Conservation (phyloP, 805 yeast species). For the Wickerhamomyces strasburgensis region DNA sequence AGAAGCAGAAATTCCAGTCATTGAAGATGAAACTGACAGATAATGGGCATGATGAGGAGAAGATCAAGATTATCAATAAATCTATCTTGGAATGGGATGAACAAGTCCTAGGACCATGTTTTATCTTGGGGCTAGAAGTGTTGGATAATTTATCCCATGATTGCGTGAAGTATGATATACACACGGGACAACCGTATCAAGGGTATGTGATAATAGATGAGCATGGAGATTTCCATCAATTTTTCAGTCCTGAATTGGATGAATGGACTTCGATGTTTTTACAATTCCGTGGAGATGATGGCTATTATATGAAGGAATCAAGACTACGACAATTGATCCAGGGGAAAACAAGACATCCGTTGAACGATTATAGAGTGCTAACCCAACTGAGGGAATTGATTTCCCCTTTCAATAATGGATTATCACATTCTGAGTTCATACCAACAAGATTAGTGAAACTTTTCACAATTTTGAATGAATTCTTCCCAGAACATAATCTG, state of each 20-base stretch:
- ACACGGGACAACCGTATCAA: slow-evolving; percentile 63
- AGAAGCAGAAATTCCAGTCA: slow-evolving; percentile 23
- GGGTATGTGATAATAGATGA: slow-evolving; percentile 73
- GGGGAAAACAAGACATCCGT: slow-evolving; percentile 43
- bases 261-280: slow-evolving; percentile 51
- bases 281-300: slow-evolving; percentile 30
- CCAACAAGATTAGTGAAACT: slow-evolving; percentile 73
- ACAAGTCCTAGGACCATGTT: slow-evolving; percentile 59
- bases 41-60: slow-evolving; percentile 43
- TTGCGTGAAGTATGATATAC: slow-evolving; percentile 66
- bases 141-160: slow-evolving; percentile 85
- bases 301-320: background rate
- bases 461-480: slow-evolving; percentile 52
- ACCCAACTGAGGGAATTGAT: slow-evolving; percentile 42
- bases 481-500: slow-evolving; percentile 75
- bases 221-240: slow-evolving; percentile 70
- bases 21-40: slow-evolving; percentile 8
- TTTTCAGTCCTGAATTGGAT: slow-evolving; percentile 59
- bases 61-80: slow-evolving; percentile 62
- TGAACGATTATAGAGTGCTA: slow-evolving; percentile 42
- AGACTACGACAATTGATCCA: background rate
- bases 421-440: slow-evolving; percentile 66
- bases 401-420: slow-evolving; percentile 61
- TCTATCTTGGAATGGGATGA: slow-evolving; percentile 74
- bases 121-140: slow-evolving; percentile 75